Conservation (phyloP, 2,329 filamentous ascomycete species). For the Xylaria sp. region DNA sequence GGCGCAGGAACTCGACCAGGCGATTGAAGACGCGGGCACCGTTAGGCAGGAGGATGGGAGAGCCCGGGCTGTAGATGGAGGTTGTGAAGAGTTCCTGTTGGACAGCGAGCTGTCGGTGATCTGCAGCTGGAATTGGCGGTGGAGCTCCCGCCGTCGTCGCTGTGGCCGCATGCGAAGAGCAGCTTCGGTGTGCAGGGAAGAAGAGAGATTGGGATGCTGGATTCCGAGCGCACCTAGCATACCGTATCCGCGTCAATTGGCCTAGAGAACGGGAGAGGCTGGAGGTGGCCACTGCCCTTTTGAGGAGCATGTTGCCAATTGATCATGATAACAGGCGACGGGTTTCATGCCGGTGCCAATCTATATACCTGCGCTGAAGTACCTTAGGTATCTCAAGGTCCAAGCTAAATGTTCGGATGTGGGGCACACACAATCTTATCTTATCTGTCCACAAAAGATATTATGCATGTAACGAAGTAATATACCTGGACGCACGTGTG, state of each 20-base stretch:
- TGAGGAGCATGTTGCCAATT: slow-evolving; percentile 45
- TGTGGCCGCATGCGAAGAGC: slow-evolving; percentile 46
- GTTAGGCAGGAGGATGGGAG: slow-evolving; percentile 84
- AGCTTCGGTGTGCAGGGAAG: slow-evolving; percentile 36
- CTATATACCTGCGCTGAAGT: neutral
- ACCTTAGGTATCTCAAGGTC: neutral
- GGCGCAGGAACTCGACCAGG: slow-evolving; percentile 81
- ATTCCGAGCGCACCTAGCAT: neutral
- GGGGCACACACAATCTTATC: too few relatives aligned
- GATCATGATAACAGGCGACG: slow-evolving; percentile 28
- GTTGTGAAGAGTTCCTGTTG: slow-evolving; percentile 83
- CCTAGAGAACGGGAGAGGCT: slow-evolving; percentile 32
- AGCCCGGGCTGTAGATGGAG: slow-evolving; percentile 83
- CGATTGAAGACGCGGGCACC: slow-evolving; percentile 87
- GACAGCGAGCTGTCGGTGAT: slow-evolving; percentile 70
- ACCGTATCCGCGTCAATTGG: slow-evolving; percentile 36
- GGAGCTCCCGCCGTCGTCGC: neutral
- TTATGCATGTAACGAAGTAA: neutral
- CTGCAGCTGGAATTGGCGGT: slow-evolving; percentile 51
- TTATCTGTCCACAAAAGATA: neutral
- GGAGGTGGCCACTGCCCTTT: slow-evolving; percentile 36
- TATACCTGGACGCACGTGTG: neutral
- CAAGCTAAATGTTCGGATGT: neutral
- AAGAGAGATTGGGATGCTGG: slow-evolving; percentile 6
- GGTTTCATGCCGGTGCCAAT: neutral